Evolutionary conservation across 148 eudicot species (phyloP), one percentile per base, ranked within the genome.

Genomic region (Nyssa sinensis): DNA sequence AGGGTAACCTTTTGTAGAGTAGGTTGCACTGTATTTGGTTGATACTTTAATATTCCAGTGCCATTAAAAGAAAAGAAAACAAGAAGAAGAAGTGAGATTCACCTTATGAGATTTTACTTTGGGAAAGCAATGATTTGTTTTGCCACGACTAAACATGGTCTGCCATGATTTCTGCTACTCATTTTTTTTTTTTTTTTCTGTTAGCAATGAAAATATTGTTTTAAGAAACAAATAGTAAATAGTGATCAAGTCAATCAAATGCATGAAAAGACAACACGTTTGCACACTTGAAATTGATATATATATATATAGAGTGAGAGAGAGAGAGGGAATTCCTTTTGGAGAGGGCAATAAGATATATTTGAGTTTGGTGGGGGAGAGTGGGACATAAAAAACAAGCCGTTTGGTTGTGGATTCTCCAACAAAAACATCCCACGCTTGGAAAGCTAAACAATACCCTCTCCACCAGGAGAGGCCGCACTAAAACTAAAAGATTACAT

Each of bases 351-450:
- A 11, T 44, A 44, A 44, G 17, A 44, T 19, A 44, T 44, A 44
- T 44, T 12, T 71, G 33, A 59, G 64, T 24, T 71, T 72, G 83
- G 79, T 67, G 84, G 78, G 68, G 35, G 65, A 62, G 71, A 71
- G 78, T 73, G 89, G 89, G 88, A 28, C 80, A 75, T 77, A 17
- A 79, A 78, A 69, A 85, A 85, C 88, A 79, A 85, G 86, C 80
- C 77, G 82, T 77, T 75, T 81, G 81, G 81, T 83, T 85, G 91
- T 90, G 87, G 93, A 90, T 85, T 86, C 91, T 86, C 93, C 97
- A 88, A 92, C 94, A 82, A 87, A 88, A 81, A 76, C 79, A 85
- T 74, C 84, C n/a, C 94, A 92, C 97, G 94, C 97, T 88, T 88
- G 82, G 74, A 88, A 92, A 89, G 97, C 80, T 61, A 82, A 83